A percentile compares a stretch with the other conserved stretches of the same genome.
These are phyloP conservation scores for Triticum timopheevii DNA, from an alignment of 176 grass and related monocot species.

Conservation along the genomic window DNA sequence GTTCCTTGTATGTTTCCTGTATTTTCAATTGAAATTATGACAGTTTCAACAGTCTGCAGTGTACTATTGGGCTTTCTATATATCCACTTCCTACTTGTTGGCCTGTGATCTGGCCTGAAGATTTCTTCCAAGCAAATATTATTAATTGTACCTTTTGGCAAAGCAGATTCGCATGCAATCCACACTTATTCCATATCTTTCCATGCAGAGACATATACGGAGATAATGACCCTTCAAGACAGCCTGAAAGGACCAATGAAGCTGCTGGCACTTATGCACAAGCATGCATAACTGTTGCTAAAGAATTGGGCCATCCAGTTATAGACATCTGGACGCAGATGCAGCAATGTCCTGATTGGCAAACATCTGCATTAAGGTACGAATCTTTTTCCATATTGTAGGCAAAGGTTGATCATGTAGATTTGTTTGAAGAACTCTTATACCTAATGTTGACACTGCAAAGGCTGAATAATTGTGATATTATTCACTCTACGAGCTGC, in stretches of 20 bases:
- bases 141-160: background rate
- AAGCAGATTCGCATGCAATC: background rate
- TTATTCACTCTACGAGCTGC: background rate
- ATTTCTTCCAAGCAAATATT: background rate
- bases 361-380: constrained; percentile 64
- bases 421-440: background rate
- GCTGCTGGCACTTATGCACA: constrained; percentile 80
- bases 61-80: background rate
- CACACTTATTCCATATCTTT: background rate
- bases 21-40: background rate
- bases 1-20: background rate
- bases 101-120: background rate
- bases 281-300: constrained; percentile 67
- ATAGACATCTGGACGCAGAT: constrained; percentile 91
- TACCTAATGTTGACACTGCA: background rate
- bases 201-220: constrained; percentile 51
- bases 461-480: background rate
- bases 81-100: background rate
- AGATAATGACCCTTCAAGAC: constrained; percentile 41
- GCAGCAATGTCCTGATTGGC: constrained; percentile 68
- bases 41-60: background rate
- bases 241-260: constrained; percentile 86
- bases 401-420: background rate
- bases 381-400: background rate
- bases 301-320: constrained; percentile 55